These are phyloP conservation scores for Calophaca sinica DNA, from an alignment of 306 rosid genomes.

Conservation along the genomic window DNA sequence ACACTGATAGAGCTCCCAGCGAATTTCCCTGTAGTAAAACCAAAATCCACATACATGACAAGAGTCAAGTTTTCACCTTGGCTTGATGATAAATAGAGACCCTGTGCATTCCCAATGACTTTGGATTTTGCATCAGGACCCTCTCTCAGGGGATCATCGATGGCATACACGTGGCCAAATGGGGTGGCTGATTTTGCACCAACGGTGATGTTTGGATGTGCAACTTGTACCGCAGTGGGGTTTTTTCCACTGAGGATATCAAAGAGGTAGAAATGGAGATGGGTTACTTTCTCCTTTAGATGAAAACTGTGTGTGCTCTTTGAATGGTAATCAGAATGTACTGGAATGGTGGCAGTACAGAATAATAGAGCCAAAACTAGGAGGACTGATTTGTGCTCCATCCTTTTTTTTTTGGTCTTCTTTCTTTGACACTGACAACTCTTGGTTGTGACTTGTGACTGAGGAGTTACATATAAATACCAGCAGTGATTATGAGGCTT, in stretches of 20 bases:
- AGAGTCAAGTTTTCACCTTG: slow-evolving; percentile 20
- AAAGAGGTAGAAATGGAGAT: slow-evolving; percentile 57
- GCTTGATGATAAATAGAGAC: slow-evolving; percentile 51
- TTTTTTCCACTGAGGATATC: slow-evolving; percentile 53
- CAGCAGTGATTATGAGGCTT: not conserved
- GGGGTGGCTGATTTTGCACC: slow-evolving; percentile 40
- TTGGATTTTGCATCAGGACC: slow-evolving; percentile 47
- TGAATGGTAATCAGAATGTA: slow-evolving; percentile 39
- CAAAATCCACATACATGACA: slow-evolving; percentile 48
- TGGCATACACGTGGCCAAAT: slow-evolving; percentile 51
- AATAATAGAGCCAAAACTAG: slow-evolving; percentile 5
- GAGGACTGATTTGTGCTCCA: slow-evolving; percentile 28
- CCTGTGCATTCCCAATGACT: slow-evolving; percentile 55
- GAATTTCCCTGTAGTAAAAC: slow-evolving; percentile 49
- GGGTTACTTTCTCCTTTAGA: slow-evolving; percentile 49
- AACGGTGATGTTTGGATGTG: slow-evolving; percentile 20
- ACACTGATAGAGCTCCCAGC: slow-evolving; percentile 54
- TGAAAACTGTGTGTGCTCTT: not conserved
- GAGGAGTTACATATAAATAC: not conserved
- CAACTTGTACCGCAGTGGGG: slow-evolving; percentile 46
- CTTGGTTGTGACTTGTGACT: not conserved
- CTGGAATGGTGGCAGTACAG: slow-evolving; percentile 16
- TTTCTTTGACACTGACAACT: not conserved
- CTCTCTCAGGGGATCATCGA: slow-evolving; percentile 46
- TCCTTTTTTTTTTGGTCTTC: not conserved